Conservation (phyloP, 2,329 filamentous ascomycete genomes). For the Hymenoscyphus fructigenus region DNA sequence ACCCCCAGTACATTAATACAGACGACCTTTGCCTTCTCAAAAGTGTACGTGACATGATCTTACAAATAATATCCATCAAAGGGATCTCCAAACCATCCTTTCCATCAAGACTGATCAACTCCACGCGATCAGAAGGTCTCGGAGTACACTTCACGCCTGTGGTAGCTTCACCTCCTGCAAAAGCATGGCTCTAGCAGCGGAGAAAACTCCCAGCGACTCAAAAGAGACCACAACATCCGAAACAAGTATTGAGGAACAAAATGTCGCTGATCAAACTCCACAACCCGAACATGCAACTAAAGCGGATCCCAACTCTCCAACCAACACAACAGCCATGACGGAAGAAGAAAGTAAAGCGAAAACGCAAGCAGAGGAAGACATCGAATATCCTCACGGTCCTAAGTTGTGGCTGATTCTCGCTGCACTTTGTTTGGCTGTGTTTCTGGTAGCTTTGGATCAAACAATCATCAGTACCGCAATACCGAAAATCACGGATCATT, state of each 20-base stretch:
- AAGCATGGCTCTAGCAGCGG: slow-evolving; percentile 1
- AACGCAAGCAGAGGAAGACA: slow-evolving; percentile 18
- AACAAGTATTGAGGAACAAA: slow-evolving; percentile 6
- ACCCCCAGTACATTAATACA: background rate
- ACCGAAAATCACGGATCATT: slow-evolving; percentile 13
- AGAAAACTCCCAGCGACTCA: background rate
- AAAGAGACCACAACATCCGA: background rate
- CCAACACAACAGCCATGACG: background rate
- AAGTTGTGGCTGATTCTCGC: slow-evolving; percentile 27
- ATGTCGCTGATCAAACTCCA: background rate
- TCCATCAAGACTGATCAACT: too few relatives aligned
- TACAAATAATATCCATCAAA: background rate
- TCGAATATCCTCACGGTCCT: slow-evolving; percentile 28
- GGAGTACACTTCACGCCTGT: background rate
- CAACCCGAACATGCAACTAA: background rate
- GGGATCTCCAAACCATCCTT: too few relatives aligned
- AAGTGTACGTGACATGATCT: background rate
- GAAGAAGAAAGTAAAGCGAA: slow-evolving; percentile 15
- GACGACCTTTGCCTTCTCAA: background rate
- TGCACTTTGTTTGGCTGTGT: slow-evolving; percentile 29
- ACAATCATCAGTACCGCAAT: slow-evolving; percentile 28
- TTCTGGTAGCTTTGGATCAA: slow-evolving; percentile 35
- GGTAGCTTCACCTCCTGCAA: background rate
- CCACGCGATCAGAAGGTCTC: too few relatives aligned
- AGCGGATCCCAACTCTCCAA: background rate